Evolutionary conservation across 78 protist species (phyloP), one percentile per base, ranked within the genome.

Genomic region (Pelomyxa schiedti): DNA sequence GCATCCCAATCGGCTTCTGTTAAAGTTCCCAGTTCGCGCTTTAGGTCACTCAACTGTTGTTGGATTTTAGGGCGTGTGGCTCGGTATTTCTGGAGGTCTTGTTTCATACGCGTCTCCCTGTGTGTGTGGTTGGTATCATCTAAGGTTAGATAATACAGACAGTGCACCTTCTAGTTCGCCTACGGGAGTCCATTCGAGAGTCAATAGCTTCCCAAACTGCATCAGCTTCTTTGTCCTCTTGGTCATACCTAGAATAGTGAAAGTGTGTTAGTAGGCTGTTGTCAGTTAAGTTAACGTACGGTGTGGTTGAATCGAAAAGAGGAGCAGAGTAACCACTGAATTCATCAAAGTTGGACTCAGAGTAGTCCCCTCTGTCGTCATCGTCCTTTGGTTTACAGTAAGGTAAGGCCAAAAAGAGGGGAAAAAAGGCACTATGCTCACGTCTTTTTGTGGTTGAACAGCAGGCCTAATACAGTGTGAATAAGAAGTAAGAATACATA

Each of bases 201-300:
- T 90, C 93, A 0, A 90, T 30, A 8, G 66, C 36, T 28, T 77
- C 87, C 82, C 84, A 93, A 3, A 90, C 43, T 0, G 43, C 73
- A 41, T 93, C 96, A 0, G 96, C 94, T 38, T 87, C 96, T 8
- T 63, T 42, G 69, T 93, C 96, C 0, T 87, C 94, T 1, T 32
- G 78, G n/a, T 92, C 97, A n/a, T n/a, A n/a, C n/a, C n/a, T n/a
- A n/a, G n/a, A n/a, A n/a, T n/a, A n/a, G n/a, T n/a, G n/a, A n/a
- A n/a, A n/a, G n/a, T n/a, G n/a, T n/a, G n/a, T n/a, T n/a, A n/a
- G n/a, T n/a, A n/a, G n/a, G n/a, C n/a, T n/a, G n/a, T n/a, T n/a
- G n/a, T n/a, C n/a, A n/a, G n/a, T n/a, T n/a, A n/a, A n/a, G n/a
- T n/a, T n/a, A n/a, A n/a, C n/a, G 72, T 85, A 92, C 22, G 69